phyloP scores from a whole-genome alignment of 768 basidiomycete genomes.

The Boletus sp. region DNA sequence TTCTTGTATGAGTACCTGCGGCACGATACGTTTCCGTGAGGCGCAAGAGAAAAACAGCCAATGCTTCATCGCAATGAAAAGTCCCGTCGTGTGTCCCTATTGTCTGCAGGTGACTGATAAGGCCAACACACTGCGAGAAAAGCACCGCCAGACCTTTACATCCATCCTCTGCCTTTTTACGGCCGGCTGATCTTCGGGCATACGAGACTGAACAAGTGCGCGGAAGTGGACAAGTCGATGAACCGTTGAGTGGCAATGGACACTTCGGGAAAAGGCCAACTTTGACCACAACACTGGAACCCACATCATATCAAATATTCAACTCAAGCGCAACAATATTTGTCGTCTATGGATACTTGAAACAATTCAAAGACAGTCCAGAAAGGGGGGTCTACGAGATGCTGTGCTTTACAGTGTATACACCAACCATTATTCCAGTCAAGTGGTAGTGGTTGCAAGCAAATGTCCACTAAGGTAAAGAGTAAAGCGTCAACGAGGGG shows the following conservation, averaged over 20 bases:
- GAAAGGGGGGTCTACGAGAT: constrained; percentile 16
- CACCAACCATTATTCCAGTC: constrained; percentile 19
- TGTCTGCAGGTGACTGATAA: constrained; percentile 40
- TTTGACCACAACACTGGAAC: not conserved
- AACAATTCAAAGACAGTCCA: not conserved
- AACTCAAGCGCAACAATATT: not conserved
- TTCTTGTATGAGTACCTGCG: constrained; percentile 51
- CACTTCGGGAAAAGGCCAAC: not conserved
- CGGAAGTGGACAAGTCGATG: not conserved
- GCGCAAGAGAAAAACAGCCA: constrained; percentile 87
- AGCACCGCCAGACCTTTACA: constrained; percentile 33
- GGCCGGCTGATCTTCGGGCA: constrained; percentile 28
- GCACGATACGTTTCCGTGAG: constrained; percentile 72
- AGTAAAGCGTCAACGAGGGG: constrained; percentile 28
- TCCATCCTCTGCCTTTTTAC: constrained; percentile 46
- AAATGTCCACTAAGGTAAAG: constrained; percentile 24
- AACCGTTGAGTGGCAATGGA: not conserved
- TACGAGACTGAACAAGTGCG: not conserved
- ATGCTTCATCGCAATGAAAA: constrained; percentile 96
- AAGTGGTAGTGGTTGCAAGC: constrained; percentile 14
- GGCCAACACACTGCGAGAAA: not conserved
- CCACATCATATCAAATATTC: not conserved
- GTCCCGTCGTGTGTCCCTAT: constrained; percentile 96
- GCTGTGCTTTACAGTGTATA: constrained; percentile 23
- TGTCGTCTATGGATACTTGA: not conserved